A percentile compares a stretch with the other conserved stretches of the same genome.
phyloP scores from a whole-genome alignment of 768 basidiomycete species.

The Lactarius quietus region DNA sequence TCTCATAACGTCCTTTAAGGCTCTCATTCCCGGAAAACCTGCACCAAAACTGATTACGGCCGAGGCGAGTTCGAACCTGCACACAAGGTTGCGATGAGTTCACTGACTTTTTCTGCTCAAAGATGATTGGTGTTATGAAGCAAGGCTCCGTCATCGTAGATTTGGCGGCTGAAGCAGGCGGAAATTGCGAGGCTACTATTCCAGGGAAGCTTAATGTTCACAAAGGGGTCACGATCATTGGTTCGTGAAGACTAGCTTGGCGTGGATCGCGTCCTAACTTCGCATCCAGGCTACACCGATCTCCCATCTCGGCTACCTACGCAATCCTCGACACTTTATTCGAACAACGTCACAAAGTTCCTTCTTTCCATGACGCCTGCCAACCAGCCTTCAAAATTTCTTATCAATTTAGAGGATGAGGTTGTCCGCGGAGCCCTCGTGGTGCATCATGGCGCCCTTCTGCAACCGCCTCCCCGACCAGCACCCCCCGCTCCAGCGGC shows the following conservation, averaged over 20 bases:
- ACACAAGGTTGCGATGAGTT: background rate
- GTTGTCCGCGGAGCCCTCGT: slow-evolving; percentile 80
- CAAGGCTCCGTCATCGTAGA: slow-evolving; percentile 89
- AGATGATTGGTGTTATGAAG: slow-evolving; percentile 89
- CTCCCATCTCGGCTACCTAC: slow-evolving; percentile 86
- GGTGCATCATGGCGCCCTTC: slow-evolving; percentile 58
- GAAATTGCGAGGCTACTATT: slow-evolving; percentile 79
- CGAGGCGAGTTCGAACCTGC: slow-evolving; percentile 38
- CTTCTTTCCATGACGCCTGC: slow-evolving; percentile 61
- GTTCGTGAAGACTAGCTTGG: slow-evolving; percentile 35
- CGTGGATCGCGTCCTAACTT: background rate
- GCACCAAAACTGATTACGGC: slow-evolving; percentile 82
- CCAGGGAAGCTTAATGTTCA: slow-evolving; percentile 70
- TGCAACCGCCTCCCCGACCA: slow-evolving; percentile 66
- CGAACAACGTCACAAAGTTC: slow-evolving; percentile 90
- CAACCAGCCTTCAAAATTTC: slow-evolving; percentile 55
- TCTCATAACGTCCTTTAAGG: slow-evolving; percentile 38
- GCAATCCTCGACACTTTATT: slow-evolving; percentile 85
- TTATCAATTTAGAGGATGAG: slow-evolving; percentile 74
- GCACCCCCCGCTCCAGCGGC: slow-evolving; percentile 58
- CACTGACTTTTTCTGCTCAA: background rate
- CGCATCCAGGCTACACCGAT: slow-evolving; percentile 66
- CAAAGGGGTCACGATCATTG: slow-evolving; percentile 80
- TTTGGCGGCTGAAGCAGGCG: slow-evolving; percentile 84
- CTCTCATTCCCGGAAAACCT: slow-evolving; percentile 81